Conservation (phyloP, 768 basidiomycete genomes). For the Tulasnella sp. region DNA sequence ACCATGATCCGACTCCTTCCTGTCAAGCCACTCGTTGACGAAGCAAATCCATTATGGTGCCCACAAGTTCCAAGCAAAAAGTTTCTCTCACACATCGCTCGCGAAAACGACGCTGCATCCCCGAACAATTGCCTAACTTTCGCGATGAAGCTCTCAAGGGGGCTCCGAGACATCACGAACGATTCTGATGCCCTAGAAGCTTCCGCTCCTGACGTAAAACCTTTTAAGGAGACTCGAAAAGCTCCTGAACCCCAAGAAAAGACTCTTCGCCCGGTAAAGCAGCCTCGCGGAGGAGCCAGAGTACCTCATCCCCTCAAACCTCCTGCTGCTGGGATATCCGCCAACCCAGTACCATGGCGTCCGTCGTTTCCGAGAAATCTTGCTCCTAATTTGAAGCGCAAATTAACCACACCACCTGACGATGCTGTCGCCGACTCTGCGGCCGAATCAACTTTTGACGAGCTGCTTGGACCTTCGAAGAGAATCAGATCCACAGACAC, state of each 20-base stretch:
- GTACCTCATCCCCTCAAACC: slow-evolving; percentile 9
- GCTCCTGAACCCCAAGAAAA: background rate
- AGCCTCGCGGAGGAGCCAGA: background rate
- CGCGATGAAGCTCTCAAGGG: slow-evolving; percentile 2
- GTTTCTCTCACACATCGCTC: slow-evolving; percentile 9
- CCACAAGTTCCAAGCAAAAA: background rate
- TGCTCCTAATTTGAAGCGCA: background rate
- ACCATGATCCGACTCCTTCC: background rate
- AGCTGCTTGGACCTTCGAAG: background rate
- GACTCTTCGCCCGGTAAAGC: background rate
- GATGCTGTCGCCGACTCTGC: background rate
- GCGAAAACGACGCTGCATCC: background rate
- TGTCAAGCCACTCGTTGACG: background rate
- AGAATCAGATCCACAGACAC: slow-evolving; percentile 11
- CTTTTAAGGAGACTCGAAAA: background rate
- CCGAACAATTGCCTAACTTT: background rate
- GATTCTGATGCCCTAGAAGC: background rate
- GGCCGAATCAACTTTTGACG: background rate
- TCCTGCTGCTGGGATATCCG: background rate
- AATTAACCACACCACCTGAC: background rate
- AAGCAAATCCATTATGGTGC: slow-evolving; percentile 11
- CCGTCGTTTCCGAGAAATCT: background rate
- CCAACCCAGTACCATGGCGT: slow-evolving; percentile 20
- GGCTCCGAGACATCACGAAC: slow-evolving; percentile 2
- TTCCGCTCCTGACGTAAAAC: background rate